Percentiles rank a stretch among this genome's conserved stretches.
Conservation (phyloP, 2,329 filamentous ascomycete genomes). For the Aplosporella prunicola region DNA sequence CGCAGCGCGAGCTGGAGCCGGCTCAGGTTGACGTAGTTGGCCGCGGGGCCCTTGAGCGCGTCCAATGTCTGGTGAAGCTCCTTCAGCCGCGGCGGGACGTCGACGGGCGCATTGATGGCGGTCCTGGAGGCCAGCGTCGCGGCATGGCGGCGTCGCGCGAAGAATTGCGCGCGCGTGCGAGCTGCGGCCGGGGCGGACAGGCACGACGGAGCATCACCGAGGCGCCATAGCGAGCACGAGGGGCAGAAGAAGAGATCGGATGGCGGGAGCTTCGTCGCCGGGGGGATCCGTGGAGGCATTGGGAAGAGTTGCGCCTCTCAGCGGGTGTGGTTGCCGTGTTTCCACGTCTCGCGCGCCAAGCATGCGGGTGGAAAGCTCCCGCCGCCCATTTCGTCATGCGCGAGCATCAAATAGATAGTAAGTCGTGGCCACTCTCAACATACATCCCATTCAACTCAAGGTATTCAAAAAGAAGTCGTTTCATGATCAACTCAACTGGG, state of each 20-base stretch:
- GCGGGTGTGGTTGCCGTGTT: slow-evolving; percentile 2
- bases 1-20: slow-evolving; percentile 62
- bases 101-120: slow-evolving; percentile 44
- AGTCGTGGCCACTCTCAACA: too few relatives aligned
- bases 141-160: slow-evolving; percentile 20
- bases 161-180: slow-evolving; percentile 4
- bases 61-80: slow-evolving; percentile 52
- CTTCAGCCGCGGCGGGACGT: slow-evolving; percentile 42
- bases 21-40: slow-evolving; percentile 56
- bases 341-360: not conserved
- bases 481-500: too few relatives aligned
- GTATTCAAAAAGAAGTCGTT: not conserved
- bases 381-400: slow-evolving; percentile 11
- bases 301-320: slow-evolving; percentile 13
- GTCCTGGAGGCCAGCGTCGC: slow-evolving; percentile 41
- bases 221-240: slow-evolving; percentile 21
- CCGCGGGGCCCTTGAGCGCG: slow-evolving; percentile 52
- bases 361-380: slow-evolving; percentile 10
- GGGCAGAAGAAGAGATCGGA: slow-evolving; percentile 20
- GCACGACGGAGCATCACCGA: slow-evolving; percentile 1
- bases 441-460: too few relatives aligned
- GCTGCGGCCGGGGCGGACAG: slow-evolving; percentile 1
- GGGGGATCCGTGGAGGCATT: slow-evolving; percentile 35
- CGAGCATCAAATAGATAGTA: too few relatives aligned
- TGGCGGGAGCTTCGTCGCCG: slow-evolving; percentile 24